Base-by-base conservation (phyloP, 768 basidiomycete species). In the Agrocybe pediades region DNA sequence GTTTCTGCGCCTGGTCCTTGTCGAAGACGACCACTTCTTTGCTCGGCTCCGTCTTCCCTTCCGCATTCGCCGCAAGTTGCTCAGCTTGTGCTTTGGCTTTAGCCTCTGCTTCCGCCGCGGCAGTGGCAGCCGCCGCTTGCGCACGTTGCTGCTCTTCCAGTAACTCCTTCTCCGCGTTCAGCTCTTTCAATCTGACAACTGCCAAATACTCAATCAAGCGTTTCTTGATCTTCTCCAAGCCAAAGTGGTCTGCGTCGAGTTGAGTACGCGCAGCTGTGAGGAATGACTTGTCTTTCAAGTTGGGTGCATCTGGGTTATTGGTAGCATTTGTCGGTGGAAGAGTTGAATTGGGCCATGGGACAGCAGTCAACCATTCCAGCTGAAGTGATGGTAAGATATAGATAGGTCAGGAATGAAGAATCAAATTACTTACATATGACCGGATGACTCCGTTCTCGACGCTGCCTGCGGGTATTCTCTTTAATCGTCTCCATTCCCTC, bases 191-290 rank as follows among this genome's bases (percentile, higher is more conserved):
- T 55, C 92, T 74, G 27, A 95, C 87, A 9, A 97, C 89, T 0
- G 92, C 94, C 36, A 98, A 81, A 67, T 93, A 97, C 64, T 97
- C 95, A 42, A 96, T 89, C 2, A 96, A 70, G 9, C 95, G 79
- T 58, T 90, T 87, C 78, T 97, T 98, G 67, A 98, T 88, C 67
- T 90, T 92, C 53, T 95, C 92, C 16, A 98, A 75, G 1, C 95
- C 95, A 61, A 87, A 96, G 68, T 98, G 95, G 55, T 96, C 95
- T 11, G 84, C 78, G 61, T 98, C 94, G 8, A 98, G 83, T 65
- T 91, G 92, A 19, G 75, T 74, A 20, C 90, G 85, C 23, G 95
- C 92, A 30, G 78, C 80, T 24, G 77, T 55, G 23, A 93, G 77
- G 74, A 92, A 92, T 3, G 79, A 73, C 21, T 73, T 73, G 58